A percentile compares a stretch with the other conserved stretches of the same genome.
Conservation (phyloP, 768 basidiomycete genomes). For the Podaxis carcinomalis region DNA sequence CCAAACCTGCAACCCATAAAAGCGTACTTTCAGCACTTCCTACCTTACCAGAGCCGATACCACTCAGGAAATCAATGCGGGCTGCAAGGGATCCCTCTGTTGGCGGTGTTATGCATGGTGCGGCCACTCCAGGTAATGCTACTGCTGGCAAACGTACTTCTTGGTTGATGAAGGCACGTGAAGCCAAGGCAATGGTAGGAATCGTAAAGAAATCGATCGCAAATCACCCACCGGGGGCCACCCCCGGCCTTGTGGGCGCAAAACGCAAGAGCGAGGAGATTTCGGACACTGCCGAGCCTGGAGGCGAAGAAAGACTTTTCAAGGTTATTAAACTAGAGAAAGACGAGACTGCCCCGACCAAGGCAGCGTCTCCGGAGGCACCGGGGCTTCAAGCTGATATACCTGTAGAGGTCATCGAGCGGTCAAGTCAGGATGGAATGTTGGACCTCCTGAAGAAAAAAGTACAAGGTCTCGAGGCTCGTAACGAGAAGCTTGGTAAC, state of each 20-base stretch:
- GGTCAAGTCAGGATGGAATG: conserved; percentile 40
- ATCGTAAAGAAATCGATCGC: conserved; percentile 30
- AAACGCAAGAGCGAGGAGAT: conserved; percentile 70
- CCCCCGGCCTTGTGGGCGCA: conserved; percentile 16
- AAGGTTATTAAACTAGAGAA: conserved; percentile 48
- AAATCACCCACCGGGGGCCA: background rate
- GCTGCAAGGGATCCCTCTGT: conserved; percentile 40
- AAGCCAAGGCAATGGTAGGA: conserved; percentile 66
- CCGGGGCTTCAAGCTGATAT: background rate
- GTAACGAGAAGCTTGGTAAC: conserved; percentile 50
- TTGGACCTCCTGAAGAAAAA: conserved; percentile 68
- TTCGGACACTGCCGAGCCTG: conserved; percentile 18
- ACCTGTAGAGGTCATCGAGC: conserved; percentile 12
- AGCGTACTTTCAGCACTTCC: conserved; percentile 32
- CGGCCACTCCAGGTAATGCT: conserved; percentile 36
- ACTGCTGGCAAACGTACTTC: conserved; percentile 66
- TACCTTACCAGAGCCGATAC: conserved; percentile 62
- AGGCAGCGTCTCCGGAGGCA: conserved; percentile 5
- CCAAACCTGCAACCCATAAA: background rate
- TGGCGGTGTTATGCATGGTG: conserved; percentile 25
- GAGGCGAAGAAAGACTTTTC: conserved; percentile 37
- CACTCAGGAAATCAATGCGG: conserved; percentile 65
- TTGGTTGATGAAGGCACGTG: conserved; percentile 76
- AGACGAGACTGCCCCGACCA: conserved; percentile 27
- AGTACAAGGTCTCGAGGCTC: conserved; percentile 61